A percentile compares a stretch with the other conserved stretches of the same genome.
Conservation (phyloP, 192 early-diverging fungal species). For the Backusella westeae region DNA sequence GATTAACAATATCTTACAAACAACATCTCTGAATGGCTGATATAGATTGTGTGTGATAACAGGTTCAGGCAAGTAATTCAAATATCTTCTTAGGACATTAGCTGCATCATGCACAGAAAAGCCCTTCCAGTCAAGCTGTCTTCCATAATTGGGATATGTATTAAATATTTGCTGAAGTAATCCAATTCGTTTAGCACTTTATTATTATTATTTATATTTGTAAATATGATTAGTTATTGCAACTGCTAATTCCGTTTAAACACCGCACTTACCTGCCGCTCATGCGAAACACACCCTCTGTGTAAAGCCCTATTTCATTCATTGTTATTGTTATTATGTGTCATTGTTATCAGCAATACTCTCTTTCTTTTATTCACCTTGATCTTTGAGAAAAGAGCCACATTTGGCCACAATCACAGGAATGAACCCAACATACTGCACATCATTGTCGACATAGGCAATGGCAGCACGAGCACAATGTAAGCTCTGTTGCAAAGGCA, state of each 20-base stretch:
- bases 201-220: neutral
- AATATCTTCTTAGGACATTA: conserved; percentile 66
- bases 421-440: conserved; percentile 34
- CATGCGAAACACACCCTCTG: conserved; percentile 71
- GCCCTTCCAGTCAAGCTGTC: conserved; percentile 57
- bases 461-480: conserved; percentile 26
- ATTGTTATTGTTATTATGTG: neutral
- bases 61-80: conserved; percentile 68
- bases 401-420: conserved; percentile 41
- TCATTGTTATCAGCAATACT: neutral
- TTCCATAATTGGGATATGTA: conserved; percentile 60
- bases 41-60: conserved; percentile 67
- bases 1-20: conserved; percentile 35
- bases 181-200: conserved; percentile 65
- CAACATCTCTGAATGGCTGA: conserved; percentile 58
- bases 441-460: conserved; percentile 33
- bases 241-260: neutral
- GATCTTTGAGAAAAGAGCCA: conserved; percentile 38
- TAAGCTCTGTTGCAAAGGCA: conserved; percentile 26
- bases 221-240: neutral
- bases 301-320: conserved; percentile 43
- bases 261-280: conserved; percentile 43
- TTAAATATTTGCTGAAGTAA: conserved; percentile 69
- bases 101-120: conserved; percentile 80
- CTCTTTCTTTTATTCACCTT: conserved; percentile 20